Conservation (phyloP, 1,139 yeast genomes). For the Hansenula sp. region DNA sequence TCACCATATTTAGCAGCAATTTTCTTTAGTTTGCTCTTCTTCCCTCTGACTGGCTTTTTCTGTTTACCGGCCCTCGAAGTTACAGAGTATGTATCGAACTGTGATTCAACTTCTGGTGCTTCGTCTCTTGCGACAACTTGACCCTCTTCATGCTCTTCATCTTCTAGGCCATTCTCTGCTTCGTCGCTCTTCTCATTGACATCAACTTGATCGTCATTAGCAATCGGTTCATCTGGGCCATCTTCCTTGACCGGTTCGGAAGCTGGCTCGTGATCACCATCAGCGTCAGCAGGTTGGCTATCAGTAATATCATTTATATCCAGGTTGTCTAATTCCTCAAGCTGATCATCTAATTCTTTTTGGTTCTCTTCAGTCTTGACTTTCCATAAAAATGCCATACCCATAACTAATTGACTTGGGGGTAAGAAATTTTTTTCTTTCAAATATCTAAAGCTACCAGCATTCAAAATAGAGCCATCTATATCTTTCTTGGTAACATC, state of each 20-base stretch:
- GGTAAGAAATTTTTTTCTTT: conserved; percentile 63
- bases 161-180: background rate
- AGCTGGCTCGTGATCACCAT: conserved; percentile 7
- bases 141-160: conserved; percentile 3
- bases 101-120: conserved; percentile 6
- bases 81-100: conserved; percentile 10
- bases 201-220: conserved; percentile 7
- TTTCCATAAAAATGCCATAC: conserved; percentile 78
- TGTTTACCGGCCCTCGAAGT: conserved; percentile 16
- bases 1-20: conserved; percentile 80
- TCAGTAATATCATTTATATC: conserved; percentile 20
- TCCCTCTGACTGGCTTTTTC: conserved; percentile 63
- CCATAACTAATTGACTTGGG: conserved; percentile 85
- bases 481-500: conserved; percentile 67
- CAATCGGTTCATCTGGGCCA: conserved; percentile 1
- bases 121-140: conserved; percentile 9
- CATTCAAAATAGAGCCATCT: conserved; percentile 56
- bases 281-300: conserved; percentile 7
- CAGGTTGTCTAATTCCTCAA: conserved; percentile 23
- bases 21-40: conserved; percentile 78
- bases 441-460: conserved; percentile 58
- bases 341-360: conserved; percentile 14
- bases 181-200: no score
- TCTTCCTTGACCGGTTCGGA: background rate
- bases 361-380: conserved; percentile 31